Conservation (phyloP, 129 eudicot species). For the Tanacetum coccineum region DNA sequence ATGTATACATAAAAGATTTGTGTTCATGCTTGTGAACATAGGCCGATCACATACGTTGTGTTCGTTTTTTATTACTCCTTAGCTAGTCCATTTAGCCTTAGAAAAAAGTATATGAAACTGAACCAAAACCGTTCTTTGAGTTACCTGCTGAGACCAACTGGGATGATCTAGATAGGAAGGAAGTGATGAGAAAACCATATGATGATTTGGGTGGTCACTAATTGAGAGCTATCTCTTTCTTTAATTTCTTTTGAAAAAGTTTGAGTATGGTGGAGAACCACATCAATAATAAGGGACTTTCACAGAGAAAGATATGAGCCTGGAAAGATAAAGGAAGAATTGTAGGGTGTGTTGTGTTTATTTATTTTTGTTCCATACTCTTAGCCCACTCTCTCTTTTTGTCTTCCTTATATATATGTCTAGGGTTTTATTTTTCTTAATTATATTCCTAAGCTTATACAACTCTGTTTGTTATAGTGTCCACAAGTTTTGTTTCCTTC, state of each 20-base stretch:
- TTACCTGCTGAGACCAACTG: conserved; percentile 48
- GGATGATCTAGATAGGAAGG: conserved; percentile 58
- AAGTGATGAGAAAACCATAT: conserved; percentile 55
- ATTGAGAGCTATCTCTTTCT: conserved; percentile 25
- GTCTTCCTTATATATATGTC: conserved; percentile 27
- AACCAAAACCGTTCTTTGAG: not conserved
- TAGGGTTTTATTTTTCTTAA: conserved; percentile 29
- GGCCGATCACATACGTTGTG: too few species aligned
- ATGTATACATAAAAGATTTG: too few species aligned
- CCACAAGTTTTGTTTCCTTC: not conserved
- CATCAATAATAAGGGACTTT: conserved; percentile 43
- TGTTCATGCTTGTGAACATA: too few species aligned
- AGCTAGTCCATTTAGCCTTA: too few species aligned
- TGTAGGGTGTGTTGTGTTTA: conserved; percentile 37
- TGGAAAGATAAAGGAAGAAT: conserved; percentile 34
- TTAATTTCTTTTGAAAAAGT: conserved; percentile 40
- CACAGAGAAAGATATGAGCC: conserved; percentile 41
- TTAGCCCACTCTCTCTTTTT: conserved; percentile 35
- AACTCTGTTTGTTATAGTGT: conserved; percentile 2
- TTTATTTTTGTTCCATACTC: conserved; percentile 28
- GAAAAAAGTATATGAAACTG: conserved; percentile 14
- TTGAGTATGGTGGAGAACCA: conserved; percentile 49
- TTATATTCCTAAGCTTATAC: conserved; percentile 9
- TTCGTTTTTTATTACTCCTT: too few species aligned
- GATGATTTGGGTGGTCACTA: conserved; percentile 27